Percentiles rank a stretch among this genome's conserved stretches.
phyloP scores from a whole-genome alignment of 371 early-diverging fungal species.

The Sporodiniella umbellata region DNA sequence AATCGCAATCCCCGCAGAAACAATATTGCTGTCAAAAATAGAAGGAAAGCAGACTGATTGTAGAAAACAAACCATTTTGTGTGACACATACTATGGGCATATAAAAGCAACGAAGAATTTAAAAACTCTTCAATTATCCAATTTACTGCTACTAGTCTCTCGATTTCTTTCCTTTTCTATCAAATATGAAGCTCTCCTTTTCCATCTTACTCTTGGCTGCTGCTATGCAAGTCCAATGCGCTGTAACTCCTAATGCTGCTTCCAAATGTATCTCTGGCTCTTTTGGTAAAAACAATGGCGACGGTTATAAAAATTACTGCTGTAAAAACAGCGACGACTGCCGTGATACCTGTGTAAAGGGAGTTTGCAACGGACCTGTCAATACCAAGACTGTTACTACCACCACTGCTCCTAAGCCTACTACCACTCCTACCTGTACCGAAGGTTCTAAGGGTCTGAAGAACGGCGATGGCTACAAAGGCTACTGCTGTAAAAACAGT shows the following conservation, averaged over 20 bases:
- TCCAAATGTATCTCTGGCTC: slow-evolving; percentile 1
- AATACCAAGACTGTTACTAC: too few species aligned
- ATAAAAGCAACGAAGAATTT: neutral
- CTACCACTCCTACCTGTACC: neutral
- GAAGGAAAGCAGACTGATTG: too few species aligned
- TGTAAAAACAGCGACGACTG: slow-evolving; percentile 3
- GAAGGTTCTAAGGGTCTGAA: neutral
- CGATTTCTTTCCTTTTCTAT: too few species aligned
- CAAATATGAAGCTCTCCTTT: slow-evolving; percentile 1
- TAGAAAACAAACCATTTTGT: too few species aligned
- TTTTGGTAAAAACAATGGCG: neutral
- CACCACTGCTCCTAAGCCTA: too few species aligned
- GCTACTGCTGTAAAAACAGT: neutral
- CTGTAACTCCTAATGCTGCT: neutral
- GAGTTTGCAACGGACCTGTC: neutral
- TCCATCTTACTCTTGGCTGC: neutral
- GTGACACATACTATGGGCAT: too few species aligned
- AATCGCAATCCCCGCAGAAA: too few species aligned
- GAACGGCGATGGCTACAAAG: neutral
- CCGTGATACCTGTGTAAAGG: neutral
- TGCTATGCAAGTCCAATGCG: neutral
- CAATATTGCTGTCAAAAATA: too few species aligned
- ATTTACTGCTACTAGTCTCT: too few species aligned
- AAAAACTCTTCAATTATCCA: too few species aligned
- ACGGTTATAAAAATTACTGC: slow-evolving; percentile 3